These are phyloP conservation scores for Coemansia sp. DNA, from an alignment of 371 early-diverging fungal species.

Conservation along the genomic window DNA sequence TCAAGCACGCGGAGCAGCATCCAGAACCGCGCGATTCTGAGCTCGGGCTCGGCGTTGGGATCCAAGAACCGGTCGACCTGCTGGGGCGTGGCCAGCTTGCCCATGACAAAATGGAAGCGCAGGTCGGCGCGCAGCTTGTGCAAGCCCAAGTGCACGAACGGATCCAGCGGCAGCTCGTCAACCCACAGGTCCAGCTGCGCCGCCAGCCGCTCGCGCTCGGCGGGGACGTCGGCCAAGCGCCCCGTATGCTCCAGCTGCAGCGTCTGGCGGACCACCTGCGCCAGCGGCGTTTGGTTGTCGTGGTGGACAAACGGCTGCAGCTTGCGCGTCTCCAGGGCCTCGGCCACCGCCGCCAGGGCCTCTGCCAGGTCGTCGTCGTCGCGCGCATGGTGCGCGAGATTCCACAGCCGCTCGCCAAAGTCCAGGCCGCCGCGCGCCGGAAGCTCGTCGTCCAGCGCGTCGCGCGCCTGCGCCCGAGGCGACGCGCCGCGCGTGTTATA, in stretches of 20 bases:
- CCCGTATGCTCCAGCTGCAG: constrained; percentile 30
- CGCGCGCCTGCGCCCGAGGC: constrained; percentile 5
- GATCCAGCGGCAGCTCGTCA: constrained; percentile 44
- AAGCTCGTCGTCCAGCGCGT: constrained; percentile 6
- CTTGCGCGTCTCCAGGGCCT: constrained; percentile 38
- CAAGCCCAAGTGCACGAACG: constrained; percentile 32
- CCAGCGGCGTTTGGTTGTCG: constrained; percentile 30
- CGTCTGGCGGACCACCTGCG: constrained; percentile 27
- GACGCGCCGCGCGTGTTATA: constrained; percentile 18
- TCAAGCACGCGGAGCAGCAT: constrained; percentile 34
- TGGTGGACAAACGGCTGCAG: constrained; percentile 44
- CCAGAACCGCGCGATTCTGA: constrained; percentile 23
- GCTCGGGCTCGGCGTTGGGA: constrained; percentile 15
- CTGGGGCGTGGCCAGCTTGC: constrained; percentile 36
- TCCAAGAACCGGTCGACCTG: constrained; percentile 36
- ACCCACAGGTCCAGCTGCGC: constrained; percentile 42
- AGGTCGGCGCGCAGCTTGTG: constrained; percentile 39
- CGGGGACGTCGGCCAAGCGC: constrained; percentile 24
- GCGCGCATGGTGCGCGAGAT: constrained; percentile 32
- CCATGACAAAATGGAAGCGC: constrained; percentile 35
- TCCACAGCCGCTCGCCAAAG: constrained; percentile 57
- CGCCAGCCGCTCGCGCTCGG: constrained; percentile 28
- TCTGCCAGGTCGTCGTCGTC: constrained; percentile 38
- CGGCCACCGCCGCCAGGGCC: constrained; percentile 39
- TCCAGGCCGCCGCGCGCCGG: constrained; percentile 53